Evolutionary conservation across 2,329 filamentous ascomycete species (phyloP).

Genomic region (Exophiala sideris): DNA sequence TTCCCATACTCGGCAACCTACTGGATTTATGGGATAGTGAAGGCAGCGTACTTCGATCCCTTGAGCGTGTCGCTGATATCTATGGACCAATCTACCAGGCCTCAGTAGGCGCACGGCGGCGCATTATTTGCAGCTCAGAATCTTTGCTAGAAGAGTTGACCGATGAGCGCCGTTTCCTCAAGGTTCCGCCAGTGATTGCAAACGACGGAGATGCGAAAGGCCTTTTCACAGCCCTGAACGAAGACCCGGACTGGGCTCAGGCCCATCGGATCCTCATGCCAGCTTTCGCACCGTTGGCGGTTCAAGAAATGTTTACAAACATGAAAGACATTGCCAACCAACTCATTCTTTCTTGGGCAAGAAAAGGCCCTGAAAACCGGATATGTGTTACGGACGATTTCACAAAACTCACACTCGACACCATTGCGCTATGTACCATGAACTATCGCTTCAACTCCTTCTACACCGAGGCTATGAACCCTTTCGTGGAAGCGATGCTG

Average conservation of each 20-base stretch:
- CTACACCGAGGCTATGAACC: constrained; percentile 65
- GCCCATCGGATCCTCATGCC: constrained; percentile 24
- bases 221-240: constrained; percentile 56
- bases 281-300: constrained; percentile 22
- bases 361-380: constrained; percentile 51
- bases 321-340: constrained; percentile 42
- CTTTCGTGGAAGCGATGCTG: constrained; percentile 66
- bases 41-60: constrained; percentile 4
- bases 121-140: constrained; percentile 52
- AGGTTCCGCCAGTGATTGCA: constrained; percentile 51
- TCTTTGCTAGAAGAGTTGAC: constrained; percentile 61
- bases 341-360: constrained; percentile 41
- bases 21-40: constrained; percentile 18
- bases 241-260: constrained; percentile 32
- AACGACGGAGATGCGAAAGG: constrained; percentile 61
- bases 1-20: constrained; percentile 18
- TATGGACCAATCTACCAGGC: constrained; percentile 58
- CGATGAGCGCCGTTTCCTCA: constrained; percentile 63
- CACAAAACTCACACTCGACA: constrained; percentile 39
- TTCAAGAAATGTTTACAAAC: constrained; percentile 23
- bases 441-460: constrained; percentile 72
- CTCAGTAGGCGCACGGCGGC: constrained; percentile 46
- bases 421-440: constrained; percentile 53
- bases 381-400: constrained; percentile 65
- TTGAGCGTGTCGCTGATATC: constrained; percentile 14